Conservation (phyloP, 192 early-diverging fungal genomes). For the Coemansia sp. region DNA sequence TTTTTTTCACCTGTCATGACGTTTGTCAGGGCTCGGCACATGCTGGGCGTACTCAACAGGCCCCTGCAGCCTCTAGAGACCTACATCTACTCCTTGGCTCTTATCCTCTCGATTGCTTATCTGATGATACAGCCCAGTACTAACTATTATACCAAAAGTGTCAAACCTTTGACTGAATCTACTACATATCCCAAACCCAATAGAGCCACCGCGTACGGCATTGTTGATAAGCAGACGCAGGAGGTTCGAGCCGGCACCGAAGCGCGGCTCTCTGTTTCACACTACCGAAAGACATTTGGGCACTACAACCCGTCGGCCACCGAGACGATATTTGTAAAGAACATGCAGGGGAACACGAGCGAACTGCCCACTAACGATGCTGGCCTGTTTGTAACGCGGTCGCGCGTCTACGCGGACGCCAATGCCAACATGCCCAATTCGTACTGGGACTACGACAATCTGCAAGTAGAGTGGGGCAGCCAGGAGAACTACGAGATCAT, state of each 20-base stretch:
- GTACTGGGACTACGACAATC: constrained; percentile 98
- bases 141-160: constrained; percentile 1
- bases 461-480: constrained; percentile 85
- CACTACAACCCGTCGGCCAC: constrained; percentile 11
- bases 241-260: constrained; percentile 3
- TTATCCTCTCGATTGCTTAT: constrained; percentile 17
- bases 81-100: constrained; percentile 17
- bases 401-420: constrained; percentile 89
- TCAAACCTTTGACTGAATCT: constrained; percentile 13
- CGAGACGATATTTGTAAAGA: neutral
- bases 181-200: neutral
- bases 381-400: constrained; percentile 56
- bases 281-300: constrained; percentile 31
- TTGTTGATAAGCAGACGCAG: constrained; percentile 12
- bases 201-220: constrained; percentile 9
- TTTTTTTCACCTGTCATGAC: constrained; percentile 10
- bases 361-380: constrained; percentile 33
- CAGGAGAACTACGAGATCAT: constrained; percentile 99
- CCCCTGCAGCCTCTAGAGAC: constrained; percentile 14
- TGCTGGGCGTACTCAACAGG: constrained; percentile 17
- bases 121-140: constrained; percentile 15
- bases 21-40: constrained; percentile 17
- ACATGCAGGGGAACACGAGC: constrained; percentile 39
- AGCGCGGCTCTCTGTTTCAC: neutral
- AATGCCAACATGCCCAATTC: constrained; percentile 76